Percentiles rank a stretch among this genome's conserved stretches.
These are phyloP conservation scores for Citrus medica DNA, from an alignment of 345 rosid species.

Conservation along the genomic window DNA sequence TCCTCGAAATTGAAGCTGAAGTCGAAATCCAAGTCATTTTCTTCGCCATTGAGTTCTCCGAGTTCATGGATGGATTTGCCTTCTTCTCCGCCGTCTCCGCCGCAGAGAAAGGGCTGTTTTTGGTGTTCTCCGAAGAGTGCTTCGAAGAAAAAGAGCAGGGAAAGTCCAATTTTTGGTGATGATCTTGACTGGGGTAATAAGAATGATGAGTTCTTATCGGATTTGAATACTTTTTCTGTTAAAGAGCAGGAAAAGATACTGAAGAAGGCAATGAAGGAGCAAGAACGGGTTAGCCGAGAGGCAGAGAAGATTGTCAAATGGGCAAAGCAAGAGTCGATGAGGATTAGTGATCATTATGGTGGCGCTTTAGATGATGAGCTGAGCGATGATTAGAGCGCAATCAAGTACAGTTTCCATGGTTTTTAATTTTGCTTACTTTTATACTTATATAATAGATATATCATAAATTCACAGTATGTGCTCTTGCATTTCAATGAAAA, in stretches of 20 bases:
- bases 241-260: conserved; percentile 53
- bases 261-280: conserved; percentile 60
- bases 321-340: conserved; percentile 65
- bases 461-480: not conserved
- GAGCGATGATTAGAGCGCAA: conserved; percentile 28
- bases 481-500: not conserved
- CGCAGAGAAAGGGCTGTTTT: conserved; percentile 47
- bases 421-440: not conserved
- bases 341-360: conserved; percentile 17
- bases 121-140: conserved; percentile 60
- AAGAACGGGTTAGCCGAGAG: conserved; percentile 57
- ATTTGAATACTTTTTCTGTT: conserved; percentile 45
- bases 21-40: conserved; percentile 8
- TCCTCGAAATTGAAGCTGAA: conserved; percentile 5
- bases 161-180: conserved; percentile 17
- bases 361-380: conserved; percentile 30
- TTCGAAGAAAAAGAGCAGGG: conserved; percentile 30
- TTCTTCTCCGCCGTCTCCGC: conserved; percentile 37
- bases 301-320: conserved; percentile 63
- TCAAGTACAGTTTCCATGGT: not conserved
- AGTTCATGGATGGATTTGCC: conserved; percentile 33
- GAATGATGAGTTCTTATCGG: conserved; percentile 42
- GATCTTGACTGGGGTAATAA: conserved; percentile 30
- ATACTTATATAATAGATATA: not conserved
- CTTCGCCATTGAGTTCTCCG: conserved; percentile 21